phyloP scores from a whole-genome alignment of 495 filamentous ascomycete species.

The Penicillium goetzii region DNA sequence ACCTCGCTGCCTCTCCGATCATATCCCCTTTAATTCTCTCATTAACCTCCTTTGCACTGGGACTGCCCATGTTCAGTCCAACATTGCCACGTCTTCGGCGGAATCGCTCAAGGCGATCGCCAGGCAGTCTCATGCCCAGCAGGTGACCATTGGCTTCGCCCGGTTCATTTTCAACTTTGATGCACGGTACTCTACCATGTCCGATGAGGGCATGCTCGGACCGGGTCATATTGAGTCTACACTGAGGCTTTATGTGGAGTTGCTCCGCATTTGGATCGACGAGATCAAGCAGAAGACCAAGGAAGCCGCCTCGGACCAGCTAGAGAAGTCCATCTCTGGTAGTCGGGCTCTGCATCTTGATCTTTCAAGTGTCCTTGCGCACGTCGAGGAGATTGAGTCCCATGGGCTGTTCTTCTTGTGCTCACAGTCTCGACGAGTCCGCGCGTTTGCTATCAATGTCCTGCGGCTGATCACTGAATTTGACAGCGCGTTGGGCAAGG shows the following conservation, averaged over 20 bases:
- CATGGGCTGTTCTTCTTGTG: constrained; percentile 98
- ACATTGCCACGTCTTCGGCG: constrained; percentile 89
- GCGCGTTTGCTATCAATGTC: constrained; percentile 89
- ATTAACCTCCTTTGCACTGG: constrained; percentile 96
- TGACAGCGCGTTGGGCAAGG: constrained; percentile 83
- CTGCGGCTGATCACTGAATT: constrained; percentile 92
- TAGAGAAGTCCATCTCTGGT: constrained; percentile 58
- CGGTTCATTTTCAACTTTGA: constrained; percentile 98
- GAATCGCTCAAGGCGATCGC: constrained; percentile 95
- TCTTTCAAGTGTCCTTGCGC: constrained; percentile 80
- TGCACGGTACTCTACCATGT: constrained; percentile 95
- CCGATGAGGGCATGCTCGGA: constrained; percentile 95
- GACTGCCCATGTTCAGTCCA: constrained; percentile 90
- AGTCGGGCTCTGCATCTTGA: constrained; percentile 76
- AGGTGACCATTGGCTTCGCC: constrained; percentile 95
- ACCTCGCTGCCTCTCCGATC: constrained; percentile 85
- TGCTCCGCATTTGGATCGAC: constrained; percentile 95
- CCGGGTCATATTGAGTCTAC: constrained; percentile 95
- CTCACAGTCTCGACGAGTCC: constrained; percentile 87
- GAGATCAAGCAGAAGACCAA: constrained; percentile 87
- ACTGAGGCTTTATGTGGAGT: constrained; percentile 86
- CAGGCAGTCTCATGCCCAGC: constrained; percentile 87
- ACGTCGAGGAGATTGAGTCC: constrained; percentile 96
- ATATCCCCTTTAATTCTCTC: constrained; percentile 90
- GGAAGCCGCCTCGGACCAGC: constrained; percentile 65